Base-by-base conservation (phyloP, 2,329 filamentous ascomycete species). In the Fusarium nisikadoi region DNA sequence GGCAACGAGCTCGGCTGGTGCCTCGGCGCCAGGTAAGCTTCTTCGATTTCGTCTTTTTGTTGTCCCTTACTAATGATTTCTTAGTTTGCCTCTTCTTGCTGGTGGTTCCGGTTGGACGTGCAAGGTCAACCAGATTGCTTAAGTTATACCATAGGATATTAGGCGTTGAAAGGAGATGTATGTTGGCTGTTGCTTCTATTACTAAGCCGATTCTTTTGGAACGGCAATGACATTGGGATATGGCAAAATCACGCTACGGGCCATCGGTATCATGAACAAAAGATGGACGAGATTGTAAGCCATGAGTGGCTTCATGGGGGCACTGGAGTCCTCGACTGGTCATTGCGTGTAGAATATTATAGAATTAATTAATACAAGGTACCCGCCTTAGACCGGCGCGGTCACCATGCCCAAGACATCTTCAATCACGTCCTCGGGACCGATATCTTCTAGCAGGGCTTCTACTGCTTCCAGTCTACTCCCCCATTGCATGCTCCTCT, bases 1-100 rank as follows among this genome's bases (percentile, higher is more conserved):
- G 91, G 91, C 62, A 98, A 98, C 81, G 97, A 99, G 85, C 84
- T 99, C 77, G 96, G 96, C 42, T 99, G 96, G 96, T 98, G 95
- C 84, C 87, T 99, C 79, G 96, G 96, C 82, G 96, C 96, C 73
- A 97, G 94, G 94, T 96, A 86, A 85, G 91, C 29, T 60, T 41
- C 29, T 31, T n/a, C 8, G 10, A 29, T 45, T 33, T 9, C 6
- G 13, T 58, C 25, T 27, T 20, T 33, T 33, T 53, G 29, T 49
- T 33, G 16, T 45, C 61, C 6, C 23, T 45, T 52, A 43, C 77
- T 77, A 67, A 79, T 59, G 36, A 31, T 10, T 36, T 43, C 29
- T 42, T 60, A 97, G 94, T 88, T 86, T 98, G 77, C 95, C 95
- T 39, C 87, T 98, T 46, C 86, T 98, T 66, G 91, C 90, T 74